Evolutionary conservation across 495 filamentous ascomycete genomes (phyloP).

Genomic region (Copromyces sp.): DNA sequence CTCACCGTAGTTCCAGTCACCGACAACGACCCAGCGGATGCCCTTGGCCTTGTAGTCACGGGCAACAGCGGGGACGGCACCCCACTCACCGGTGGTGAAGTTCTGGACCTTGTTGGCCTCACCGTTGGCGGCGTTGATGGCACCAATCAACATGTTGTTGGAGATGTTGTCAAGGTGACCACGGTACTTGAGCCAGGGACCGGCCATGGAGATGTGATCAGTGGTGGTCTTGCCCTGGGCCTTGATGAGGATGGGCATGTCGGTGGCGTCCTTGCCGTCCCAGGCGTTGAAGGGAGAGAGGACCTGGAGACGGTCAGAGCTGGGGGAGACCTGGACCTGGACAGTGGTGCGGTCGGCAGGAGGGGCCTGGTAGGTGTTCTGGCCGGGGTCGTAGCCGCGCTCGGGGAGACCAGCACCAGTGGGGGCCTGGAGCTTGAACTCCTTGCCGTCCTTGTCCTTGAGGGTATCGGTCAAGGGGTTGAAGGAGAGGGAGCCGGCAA

Average conservation of each 20-base stretch:
- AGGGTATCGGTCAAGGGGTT: constrained; percentile 92
- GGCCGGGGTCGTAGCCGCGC: constrained; percentile 83
- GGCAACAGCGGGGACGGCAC: constrained; percentile 84
- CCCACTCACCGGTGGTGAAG: constrained; percentile 68
- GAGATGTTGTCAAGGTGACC: constrained; percentile 99
- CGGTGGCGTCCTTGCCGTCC: constrained; percentile 86
- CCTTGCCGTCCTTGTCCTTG: constrained; percentile 95
- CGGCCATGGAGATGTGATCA: constrained; percentile 99
- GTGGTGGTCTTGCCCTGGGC: constrained; percentile 96
- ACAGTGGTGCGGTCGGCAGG: constrained; percentile 65
- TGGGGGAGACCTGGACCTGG: constrained; percentile 74
- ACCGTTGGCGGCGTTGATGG: constrained; percentile 87
- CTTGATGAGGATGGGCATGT: constrained; percentile 96
- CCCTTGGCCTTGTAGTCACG: constrained; percentile 98
- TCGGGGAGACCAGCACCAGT: constrained; percentile 72
- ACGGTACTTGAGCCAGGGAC: constrained; percentile 99
- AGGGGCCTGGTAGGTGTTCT: constrained; percentile 94
- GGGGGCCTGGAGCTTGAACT: constrained; percentile 76
- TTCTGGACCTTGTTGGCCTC: constrained; percentile 99
- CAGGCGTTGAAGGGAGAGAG: constrained; percentile 77
- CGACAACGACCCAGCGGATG: constrained; percentile 93
- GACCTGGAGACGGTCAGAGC: constrained; percentile 88
- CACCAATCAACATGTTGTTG: constrained; percentile 99
- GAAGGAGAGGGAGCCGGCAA: constrained; percentile 89
- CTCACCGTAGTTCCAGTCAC: constrained; percentile 99